Percentiles rank a stretch among this genome's conserved stretches.
These are phyloP conservation scores for Candida oleophila DNA, from an alignment of 805 yeast genomes.

Conservation along the genomic window DNA sequence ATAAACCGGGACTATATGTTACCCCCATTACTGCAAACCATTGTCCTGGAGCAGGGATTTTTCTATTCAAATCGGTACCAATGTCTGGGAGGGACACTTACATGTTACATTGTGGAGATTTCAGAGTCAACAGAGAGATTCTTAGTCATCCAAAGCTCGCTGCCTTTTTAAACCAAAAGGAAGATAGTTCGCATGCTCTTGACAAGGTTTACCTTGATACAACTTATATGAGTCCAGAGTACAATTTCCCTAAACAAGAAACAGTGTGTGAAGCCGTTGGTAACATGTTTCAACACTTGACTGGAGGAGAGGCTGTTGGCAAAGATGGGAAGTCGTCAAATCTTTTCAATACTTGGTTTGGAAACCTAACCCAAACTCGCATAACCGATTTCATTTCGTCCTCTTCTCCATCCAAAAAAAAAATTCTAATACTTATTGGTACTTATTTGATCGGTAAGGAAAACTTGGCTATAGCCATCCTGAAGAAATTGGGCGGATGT, in stretches of 20 bases:
- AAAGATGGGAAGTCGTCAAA: slow-evolving; percentile 9
- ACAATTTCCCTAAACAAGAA: slow-evolving; percentile 77
- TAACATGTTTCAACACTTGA: slow-evolving; percentile 44
- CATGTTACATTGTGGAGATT: slow-evolving; percentile 89
- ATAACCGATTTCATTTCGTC: slow-evolving; percentile 35
- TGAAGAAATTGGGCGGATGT: slow-evolving; percentile 44
- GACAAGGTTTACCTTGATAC: slow-evolving; percentile 83
- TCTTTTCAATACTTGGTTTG: slow-evolving; percentile 32
- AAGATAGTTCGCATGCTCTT: slow-evolving; percentile 26
- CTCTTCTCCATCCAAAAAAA: slow-evolving; percentile 26
- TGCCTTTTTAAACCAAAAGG: slow-evolving; percentile 13
- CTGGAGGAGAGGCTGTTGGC: slow-evolving; percentile 24
- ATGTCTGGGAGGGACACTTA: slow-evolving; percentile 17
- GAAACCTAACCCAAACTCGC: slow-evolving; percentile 32
- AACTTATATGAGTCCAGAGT: slow-evolving; percentile 75
- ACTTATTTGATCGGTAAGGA: slow-evolving; percentile 94
- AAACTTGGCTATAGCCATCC: slow-evolving; percentile 67
- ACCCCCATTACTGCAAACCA: slow-evolving; percentile 84
- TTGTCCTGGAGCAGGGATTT: slow-evolving; percentile 92
- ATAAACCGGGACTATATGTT: slow-evolving; percentile 44
- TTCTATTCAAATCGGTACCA: slow-evolving; percentile 56
- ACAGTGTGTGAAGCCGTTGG: slow-evolving; percentile 63
- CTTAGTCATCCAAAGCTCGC: slow-evolving; percentile 36
- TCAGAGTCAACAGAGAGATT: slow-evolving; percentile 63
- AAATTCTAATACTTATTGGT: slow-evolving; percentile 68